These are phyloP conservation scores for Aureobasidium sp. DNA, from an alignment of 2,329 filamentous ascomycete species.

Conservation along the genomic window DNA sequence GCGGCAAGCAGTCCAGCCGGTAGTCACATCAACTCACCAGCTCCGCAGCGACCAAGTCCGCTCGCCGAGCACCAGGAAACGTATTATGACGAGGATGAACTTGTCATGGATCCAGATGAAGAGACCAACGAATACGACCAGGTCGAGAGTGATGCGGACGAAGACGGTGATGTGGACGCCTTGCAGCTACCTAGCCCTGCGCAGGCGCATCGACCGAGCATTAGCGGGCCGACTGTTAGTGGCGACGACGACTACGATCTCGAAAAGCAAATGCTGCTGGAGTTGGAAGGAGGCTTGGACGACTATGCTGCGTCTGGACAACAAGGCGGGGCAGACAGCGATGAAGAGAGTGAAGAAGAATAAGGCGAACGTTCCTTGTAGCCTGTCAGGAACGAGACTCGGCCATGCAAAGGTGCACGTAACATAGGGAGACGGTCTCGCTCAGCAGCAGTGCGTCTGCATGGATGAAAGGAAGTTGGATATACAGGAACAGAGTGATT, in stretches of 20 bases:
- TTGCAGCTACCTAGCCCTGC: slow-evolving; percentile 23
- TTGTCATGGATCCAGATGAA: slow-evolving; percentile 17
- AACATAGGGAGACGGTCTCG: background rate
- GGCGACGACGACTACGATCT: slow-evolving; percentile 32
- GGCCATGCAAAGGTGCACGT: background rate
- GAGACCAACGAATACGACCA: slow-evolving; percentile 23
- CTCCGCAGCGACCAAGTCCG: slow-evolving; percentile 12
- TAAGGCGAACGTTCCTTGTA: background rate
- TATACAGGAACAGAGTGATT: slow-evolving; percentile 8
- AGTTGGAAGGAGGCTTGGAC: slow-evolving; percentile 28
- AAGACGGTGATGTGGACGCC: slow-evolving; percentile 28
- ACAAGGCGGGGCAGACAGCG: slow-evolving; percentile 19
- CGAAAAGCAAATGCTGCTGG: slow-evolving; percentile 35
- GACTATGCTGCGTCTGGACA: slow-evolving; percentile 18
- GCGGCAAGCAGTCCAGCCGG: slow-evolving; percentile 30
- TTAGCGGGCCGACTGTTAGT: slow-evolving; percentile 16
- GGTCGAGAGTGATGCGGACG: slow-evolving; percentile 28
- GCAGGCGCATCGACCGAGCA: slow-evolving; percentile 20
- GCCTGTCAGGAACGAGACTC: background rate
- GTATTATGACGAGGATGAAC: slow-evolving; percentile 21
- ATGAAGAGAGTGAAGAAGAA: slow-evolving; percentile 39
- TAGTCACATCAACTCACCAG: slow-evolving; percentile 17
- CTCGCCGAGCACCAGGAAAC: slow-evolving; percentile 7
- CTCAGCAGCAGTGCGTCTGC: background rate
- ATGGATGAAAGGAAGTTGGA: background rate